These are phyloP conservation scores for Pseudozyma thailandica DNA, from an alignment of 1,284 basidiomycete genomes.

Conservation along the genomic window DNA sequence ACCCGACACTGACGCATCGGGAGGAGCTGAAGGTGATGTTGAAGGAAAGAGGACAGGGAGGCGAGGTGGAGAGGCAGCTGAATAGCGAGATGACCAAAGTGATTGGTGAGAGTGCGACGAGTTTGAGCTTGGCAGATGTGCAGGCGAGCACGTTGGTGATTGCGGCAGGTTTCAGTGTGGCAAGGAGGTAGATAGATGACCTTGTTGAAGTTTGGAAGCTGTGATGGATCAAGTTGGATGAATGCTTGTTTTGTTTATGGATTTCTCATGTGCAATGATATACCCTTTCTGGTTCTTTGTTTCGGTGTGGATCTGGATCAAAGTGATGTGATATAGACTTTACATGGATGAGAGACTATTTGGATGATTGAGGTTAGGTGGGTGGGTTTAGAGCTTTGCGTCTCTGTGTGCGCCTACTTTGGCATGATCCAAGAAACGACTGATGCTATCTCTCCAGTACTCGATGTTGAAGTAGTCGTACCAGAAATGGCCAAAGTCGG, in stretches of 20 bases:
- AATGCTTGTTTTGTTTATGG: not conserved
- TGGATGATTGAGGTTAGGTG: too few relatives aligned
- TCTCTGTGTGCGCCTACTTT: not conserved
- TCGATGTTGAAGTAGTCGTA: conserved; percentile 57
- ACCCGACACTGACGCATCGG: conserved; percentile 59
- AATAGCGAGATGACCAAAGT: conserved; percentile 61
- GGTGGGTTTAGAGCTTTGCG: not conserved
- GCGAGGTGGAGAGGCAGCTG: conserved; percentile 37
- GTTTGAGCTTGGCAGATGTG: conserved; percentile 32
- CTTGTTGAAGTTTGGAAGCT: not conserved
- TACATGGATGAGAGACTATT: too few relatives aligned
- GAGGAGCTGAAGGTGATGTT: conserved; percentile 54
- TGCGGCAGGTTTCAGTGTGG: conserved; percentile 39
- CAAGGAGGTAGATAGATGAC: conserved; percentile 4
- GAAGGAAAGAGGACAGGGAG: conserved; percentile 15
- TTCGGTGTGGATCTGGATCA: too few relatives aligned
- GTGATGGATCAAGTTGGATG: too few relatives aligned
- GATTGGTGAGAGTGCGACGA: conserved; percentile 58
- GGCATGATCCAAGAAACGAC: conserved; percentile 33
- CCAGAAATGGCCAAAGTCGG: conserved; percentile 57
- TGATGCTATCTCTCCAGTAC: conserved; percentile 39
- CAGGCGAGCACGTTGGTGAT: conserved; percentile 51
- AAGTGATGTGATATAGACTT: too few relatives aligned
- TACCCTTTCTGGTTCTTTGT: too few relatives aligned
- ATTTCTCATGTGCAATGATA: too few relatives aligned